Evolutionary conservation across 2,329 filamentous ascomycete species (phyloP), one percentile per base, ranked within the genome.

Genomic region (Aspergillus flavus): DNA sequence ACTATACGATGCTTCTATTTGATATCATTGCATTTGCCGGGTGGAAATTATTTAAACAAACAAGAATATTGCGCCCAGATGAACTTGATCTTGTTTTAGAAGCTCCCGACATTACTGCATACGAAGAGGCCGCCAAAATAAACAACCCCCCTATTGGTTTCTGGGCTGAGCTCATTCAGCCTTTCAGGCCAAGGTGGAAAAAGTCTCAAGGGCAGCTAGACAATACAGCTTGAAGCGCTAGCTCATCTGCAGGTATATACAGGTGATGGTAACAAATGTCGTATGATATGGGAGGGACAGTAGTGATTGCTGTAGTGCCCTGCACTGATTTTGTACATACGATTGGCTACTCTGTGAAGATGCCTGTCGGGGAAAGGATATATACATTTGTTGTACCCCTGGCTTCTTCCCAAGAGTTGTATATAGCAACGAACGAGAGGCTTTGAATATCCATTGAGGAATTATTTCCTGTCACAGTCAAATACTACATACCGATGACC

Each of bases 1-100:
- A 87, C 79, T 92, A 92, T 74, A 85, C 88, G 83, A 55, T 82
- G 70, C 83, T 92, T 43, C 83, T 85, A 9, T 76, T 91, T 2
- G 91, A 89, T 70, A 89, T 89, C 0, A 69, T 87, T 0, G 78
- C 92, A 4, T 93, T 85, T 73, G 36, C 87, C 1, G 85, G 84
- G 4, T 93, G 89, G 87, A 93, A 93, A 76, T 12, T 66, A 1
- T 14, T 63, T 14, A 64, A 64, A 23, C 43, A 48, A 4, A 66
- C 64, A 0, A 41, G 39, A 7, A 57, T 59, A 23, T 19, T 66
- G 1, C 50, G 52, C 14, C 61, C 64, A 1, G 19, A 45, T 3
- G 64, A 68, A 39, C 50, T 57, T 1, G 66, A 68, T 36, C 36
- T 68, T 2, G 16, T 58, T 4, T 68, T 59, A 61, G 62, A 66